Evolutionary conservation across 2,329 filamentous ascomycete species (phyloP), one percentile per base, ranked within the genome.

Genomic region (Huntiella abstrusa): DNA sequence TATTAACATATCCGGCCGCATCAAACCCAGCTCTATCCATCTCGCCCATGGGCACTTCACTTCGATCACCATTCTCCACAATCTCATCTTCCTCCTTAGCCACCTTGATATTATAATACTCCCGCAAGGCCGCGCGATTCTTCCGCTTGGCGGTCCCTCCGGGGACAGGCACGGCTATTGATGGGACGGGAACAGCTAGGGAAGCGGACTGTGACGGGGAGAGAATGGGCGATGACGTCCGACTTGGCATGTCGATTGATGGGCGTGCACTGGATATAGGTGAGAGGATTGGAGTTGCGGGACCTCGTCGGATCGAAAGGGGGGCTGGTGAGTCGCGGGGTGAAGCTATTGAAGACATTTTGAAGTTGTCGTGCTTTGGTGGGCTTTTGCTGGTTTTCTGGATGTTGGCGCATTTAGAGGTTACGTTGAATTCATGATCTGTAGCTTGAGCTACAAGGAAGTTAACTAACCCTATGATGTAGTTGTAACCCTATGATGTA

Each of bases 91-190:
- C 40, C 15, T 41, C 15, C 40, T 17, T 7, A 19, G 33, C 15
- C 54, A 55, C 34, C 56, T 62, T 36, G 43, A 96, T 71, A 58
- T 91, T 91, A 64, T 96, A 96, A 68, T 94, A 96, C 58, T 95
- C 86, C 55, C 91, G 81, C 15, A 96, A 71, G 5, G 88, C 88
- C 47, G 81, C 76, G 53, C 88, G 82, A 63, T 93, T 93, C 51
- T 81, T 65, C 47, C 70, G 68, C 52, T 65, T 70, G 48, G 59
- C 62, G 55, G 56, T 60, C 49, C 52, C 59, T 51, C 54, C 35
- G 35, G 17, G 10, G 3, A 13, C 13, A n/a, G 45, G 38, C 4
- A 32, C 22, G 8, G n/a, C 10, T 13, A 12, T 16, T 32, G 5
- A 32, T 16, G 13, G 57, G 54, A 41, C 54, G 56, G 41, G 55